Percentiles rank a stretch among this genome's conserved stretches.
phyloP scores from a whole-genome alignment of 805 yeast genomes.

The Debaryomyces hansenii region DNA sequence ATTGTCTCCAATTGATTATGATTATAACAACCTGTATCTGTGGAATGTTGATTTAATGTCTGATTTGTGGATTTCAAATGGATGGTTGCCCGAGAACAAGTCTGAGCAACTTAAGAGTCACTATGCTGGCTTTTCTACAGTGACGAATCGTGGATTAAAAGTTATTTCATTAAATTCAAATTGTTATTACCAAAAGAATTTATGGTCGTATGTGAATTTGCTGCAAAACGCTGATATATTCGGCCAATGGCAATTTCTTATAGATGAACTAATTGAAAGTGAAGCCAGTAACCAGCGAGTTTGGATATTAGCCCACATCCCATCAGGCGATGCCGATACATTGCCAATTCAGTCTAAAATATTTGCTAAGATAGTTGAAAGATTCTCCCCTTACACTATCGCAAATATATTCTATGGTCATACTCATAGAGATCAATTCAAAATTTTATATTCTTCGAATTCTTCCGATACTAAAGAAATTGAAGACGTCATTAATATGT shows the following conservation, averaged over 20 bases:
- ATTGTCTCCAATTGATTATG: slow-evolving; percentile 48
- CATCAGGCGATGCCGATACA: slow-evolving; percentile 53
- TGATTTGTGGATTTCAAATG: slow-evolving; percentile 36
- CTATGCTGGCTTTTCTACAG: slow-evolving; percentile 61
- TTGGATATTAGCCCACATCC: slow-evolving; percentile 75
- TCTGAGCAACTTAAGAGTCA: slow-evolving; percentile 24
- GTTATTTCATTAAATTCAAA: slow-evolving; percentile 66
- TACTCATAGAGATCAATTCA: slow-evolving; percentile 69
- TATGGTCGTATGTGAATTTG: slow-evolving; percentile 51
- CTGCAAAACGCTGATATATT: slow-evolving; percentile 58
- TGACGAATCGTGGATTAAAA: slow-evolving; percentile 56
- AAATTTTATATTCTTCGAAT: slow-evolving; percentile 52
- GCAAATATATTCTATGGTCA: slow-evolving; percentile 73
- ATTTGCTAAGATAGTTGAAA: slow-evolving; percentile 56
- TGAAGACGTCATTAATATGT: slow-evolving; percentile 51
- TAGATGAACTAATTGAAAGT: slow-evolving; percentile 60
- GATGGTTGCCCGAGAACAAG: slow-evolving; percentile 35
- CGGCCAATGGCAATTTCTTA: slow-evolving; percentile 61
- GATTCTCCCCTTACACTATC: slow-evolving; percentile 68
- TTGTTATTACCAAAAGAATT: slow-evolving; percentile 63
- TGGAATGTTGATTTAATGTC: slow-evolving; percentile 40
- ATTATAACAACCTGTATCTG: slow-evolving; percentile 29
- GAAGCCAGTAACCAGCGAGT: slow-evolving; percentile 61
- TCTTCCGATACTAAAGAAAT: slow-evolving; percentile 28
- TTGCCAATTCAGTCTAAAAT: slow-evolving; percentile 61